phyloP scores from a whole-genome alignment of 352 stramenopile species.

The Phytophthora quininea region DNA sequence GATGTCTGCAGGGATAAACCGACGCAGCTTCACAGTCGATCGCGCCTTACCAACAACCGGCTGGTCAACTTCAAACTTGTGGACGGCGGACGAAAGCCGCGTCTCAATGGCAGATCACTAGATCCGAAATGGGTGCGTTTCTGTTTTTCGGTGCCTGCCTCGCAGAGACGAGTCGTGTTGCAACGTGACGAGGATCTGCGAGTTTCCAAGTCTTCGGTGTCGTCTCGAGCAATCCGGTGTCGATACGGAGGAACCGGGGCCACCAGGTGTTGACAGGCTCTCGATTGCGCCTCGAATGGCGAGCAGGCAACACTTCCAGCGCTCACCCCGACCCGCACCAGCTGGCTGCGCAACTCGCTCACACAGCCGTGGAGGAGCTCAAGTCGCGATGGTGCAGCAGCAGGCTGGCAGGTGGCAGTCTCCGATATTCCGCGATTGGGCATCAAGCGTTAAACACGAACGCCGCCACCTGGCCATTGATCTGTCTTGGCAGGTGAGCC shows the following conservation, averaged over 20 bases:
- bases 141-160: constrained; percentile 5
- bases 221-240: constrained; percentile 9
- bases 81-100: neutral
- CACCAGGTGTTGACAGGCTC: constrained; percentile 14
- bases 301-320: constrained; percentile 23
- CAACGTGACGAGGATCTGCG: constrained; percentile 21
- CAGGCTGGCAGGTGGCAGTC: constrained; percentile 4
- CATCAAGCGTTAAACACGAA: constrained; percentile 10
- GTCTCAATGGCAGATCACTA: neutral
- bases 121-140: neutral
- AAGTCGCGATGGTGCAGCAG: constrained; percentile 32
- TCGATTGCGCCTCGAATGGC: constrained; percentile 4
- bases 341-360: constrained; percentile 25
- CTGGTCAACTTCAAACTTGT: constrained; percentile 3
- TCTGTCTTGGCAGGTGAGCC: neutral
- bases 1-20: constrained; percentile 15
- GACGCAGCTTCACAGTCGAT: neutral
- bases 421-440: constrained; percentile 30
- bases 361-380: constrained; percentile 14
- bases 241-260: constrained; percentile 4
- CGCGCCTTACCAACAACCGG: neutral
- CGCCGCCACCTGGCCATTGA: neutral
- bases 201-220: constrained; percentile 1
- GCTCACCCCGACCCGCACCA: constrained; percentile 9
- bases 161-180: constrained; percentile 9